Base-by-base conservation (phyloP, 2,329 filamentous ascomycete genomes). In the Fusarium anthophilum region DNA sequence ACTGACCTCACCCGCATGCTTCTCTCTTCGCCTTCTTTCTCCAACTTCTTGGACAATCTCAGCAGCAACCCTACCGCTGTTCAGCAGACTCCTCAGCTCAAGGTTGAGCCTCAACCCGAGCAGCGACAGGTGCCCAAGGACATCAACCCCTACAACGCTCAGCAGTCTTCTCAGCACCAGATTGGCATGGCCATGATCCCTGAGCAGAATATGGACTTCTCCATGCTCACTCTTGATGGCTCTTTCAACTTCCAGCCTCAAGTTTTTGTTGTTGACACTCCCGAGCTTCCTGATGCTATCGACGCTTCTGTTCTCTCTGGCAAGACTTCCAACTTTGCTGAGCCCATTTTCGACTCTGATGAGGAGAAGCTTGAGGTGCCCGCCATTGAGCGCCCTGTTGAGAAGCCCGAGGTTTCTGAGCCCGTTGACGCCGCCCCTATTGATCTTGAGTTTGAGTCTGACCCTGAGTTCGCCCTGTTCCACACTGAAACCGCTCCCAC, bases 181-280 rank as follows among this genome's bases (percentile, higher is more conserved):
- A 92, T 95, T 74, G 91, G 91, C 79, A 93, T 97, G 88, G 90
- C 93, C 66, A 93, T 95, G 88, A 91, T 97, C 53, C 94, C 94
- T 4, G 94, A 97, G 83, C 91, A 93, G 76, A 87, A 85, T 59
- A 87, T 95, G 82, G 93, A 97, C 78, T 91, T 95, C 77, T 90
- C 91, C 61, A 89, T 92, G 83, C 87, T 96, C n/a, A 85, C 80
- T 73, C 82, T 95, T 51, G 89, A 89, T 78, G 81, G 83, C 60
- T 85, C 86, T 66, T 91, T 87, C 81, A 87, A 86, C 81, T 91
- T 89, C 81, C 91, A 93, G 80, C 91, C 91, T 30, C 91, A 91
- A 80, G 91, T 93, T 55, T 97, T 93, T 78, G 89, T 94, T 56
- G 90, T 95, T n/a, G 90, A 93, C 73, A 88, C 93, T 5, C 91